Base-by-base conservation (phyloP, 2,329 filamentous ascomycete genomes). In the Huntiella savannae region DNA sequence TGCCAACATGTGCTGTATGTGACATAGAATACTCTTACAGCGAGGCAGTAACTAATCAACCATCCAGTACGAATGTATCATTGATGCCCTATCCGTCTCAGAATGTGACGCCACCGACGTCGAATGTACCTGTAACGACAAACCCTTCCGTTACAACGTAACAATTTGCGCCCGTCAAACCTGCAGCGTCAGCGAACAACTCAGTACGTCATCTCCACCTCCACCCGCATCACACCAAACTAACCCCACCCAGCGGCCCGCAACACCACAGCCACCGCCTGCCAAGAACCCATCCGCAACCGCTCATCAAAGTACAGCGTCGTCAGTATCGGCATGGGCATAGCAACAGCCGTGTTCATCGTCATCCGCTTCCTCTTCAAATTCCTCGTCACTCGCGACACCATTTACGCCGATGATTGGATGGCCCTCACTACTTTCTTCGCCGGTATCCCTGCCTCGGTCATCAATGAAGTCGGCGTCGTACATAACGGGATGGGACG, bases 401-500 rank as follows among this genome's bases (percentile, higher is more conserved):
- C 56, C 0, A 58, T 67, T 10, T 62, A 58, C 0, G 50, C 62
- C 1, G 63, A 66, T 45, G 64, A 66, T 48, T 59, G 58, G 52
- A 57, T 60, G 33, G 58, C 61, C 12, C 48, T 60, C 5, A 17
- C 55, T 5, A 54, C 58, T 2, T 48, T 59, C 15, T 4, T 56
- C 12, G 28, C 52, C 2, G 58, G 57, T 2, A 51, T 62, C 1
- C 58, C 60, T 0, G 56, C 52, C 15, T 55, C 57, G 0, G 50
- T 60, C 2, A 54, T 65, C 43, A 57, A 58, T 48, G 52, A 58
- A 0, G 47, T 58, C n/a, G 58, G 59, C 6, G 52, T 58, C 3
- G 54, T 52, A 1, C 53, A 58, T 28, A 59, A 65, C 43, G 70
- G 70, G 1, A 56, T 72, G 5, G 68, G 70, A 5, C 60, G 54